Conservation (phyloP, 352 stramenopile genomes). For the Globisporangium echinulatum region DNA sequence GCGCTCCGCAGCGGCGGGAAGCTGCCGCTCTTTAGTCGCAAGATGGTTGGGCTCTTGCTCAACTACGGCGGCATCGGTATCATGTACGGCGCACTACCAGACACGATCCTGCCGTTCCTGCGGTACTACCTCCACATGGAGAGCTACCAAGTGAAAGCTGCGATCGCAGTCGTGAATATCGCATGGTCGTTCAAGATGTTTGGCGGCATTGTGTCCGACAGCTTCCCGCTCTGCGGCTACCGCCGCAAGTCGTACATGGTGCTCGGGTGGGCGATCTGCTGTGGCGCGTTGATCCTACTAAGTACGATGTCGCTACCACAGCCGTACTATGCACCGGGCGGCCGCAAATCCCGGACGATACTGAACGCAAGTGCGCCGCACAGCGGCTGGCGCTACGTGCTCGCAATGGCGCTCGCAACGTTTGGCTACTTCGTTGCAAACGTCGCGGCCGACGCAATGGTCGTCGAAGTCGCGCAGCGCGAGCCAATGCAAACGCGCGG, state of each 20-base stretch:
- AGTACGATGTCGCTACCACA: conserved; percentile 26
- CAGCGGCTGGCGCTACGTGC: conserved; percentile 48
- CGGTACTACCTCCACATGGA: conserved; percentile 53
- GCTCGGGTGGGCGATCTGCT: conserved; percentile 31
- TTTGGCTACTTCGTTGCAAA: conserved; percentile 85
- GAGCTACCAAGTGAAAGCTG: conserved; percentile 46
- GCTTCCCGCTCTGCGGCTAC: conserved; percentile 45
- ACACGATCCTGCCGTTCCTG: conserved; percentile 23
- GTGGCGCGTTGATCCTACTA: conserved; percentile 14
- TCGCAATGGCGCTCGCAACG: conserved; percentile 72
- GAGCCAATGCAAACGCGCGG: conserved; percentile 49
- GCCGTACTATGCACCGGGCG: conserved; percentile 37
- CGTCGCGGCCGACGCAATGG: conserved; percentile 73
- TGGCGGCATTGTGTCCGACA: conserved; percentile 52
- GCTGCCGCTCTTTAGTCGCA: conserved; percentile 35
- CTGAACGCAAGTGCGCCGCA: conserved; percentile 17
- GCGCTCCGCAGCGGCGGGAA: conserved; percentile 53
- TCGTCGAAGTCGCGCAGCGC: conserved; percentile 65
- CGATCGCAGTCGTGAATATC: conserved; percentile 29
- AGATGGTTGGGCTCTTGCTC: conserved; percentile 48
- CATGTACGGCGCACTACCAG: conserved; percentile 61
- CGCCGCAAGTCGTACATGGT: conserved; percentile 55
- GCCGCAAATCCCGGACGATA: conserved; percentile 24
- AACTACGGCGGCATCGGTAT: conserved; percentile 67
- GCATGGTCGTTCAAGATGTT: conserved; percentile 58